phyloP scores from a whole-genome alignment of 371 early-diverging fungal genomes.

The Mucor ambiguus region DNA sequence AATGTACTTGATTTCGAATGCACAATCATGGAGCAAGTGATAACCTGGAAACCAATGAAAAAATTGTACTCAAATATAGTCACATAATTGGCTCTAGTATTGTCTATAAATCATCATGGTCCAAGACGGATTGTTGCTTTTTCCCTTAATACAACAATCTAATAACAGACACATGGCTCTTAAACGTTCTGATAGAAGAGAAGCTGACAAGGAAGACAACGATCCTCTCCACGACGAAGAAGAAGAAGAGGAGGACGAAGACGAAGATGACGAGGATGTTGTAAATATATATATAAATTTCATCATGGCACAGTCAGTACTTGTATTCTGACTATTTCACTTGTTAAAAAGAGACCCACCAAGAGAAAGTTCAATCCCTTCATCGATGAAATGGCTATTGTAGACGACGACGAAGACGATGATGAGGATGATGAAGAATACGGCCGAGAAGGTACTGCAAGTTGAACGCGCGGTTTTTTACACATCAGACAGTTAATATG shows the following conservation, averaged over 20 bases:
- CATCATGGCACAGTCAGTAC: background rate
- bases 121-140: background rate
- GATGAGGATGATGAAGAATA: conserved; percentile 71
- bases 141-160: background rate
- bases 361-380: conserved; percentile 54
- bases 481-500: background rate
- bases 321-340: background rate
- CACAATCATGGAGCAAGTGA: background rate
- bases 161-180: conserved; percentile 16
- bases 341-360: conserved; percentile 34
- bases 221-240: conserved; percentile 25
- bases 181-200: conserved; percentile 25
- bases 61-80: conserved; percentile 3
- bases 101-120: background rate
- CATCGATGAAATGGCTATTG: conserved; percentile 61
- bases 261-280: conserved; percentile 26
- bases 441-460: conserved; percentile 52
- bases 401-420: conserved; percentile 72
- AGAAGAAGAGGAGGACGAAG: conserved; percentile 21
- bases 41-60: background rate
- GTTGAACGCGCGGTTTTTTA: background rate
- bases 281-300: background rate
- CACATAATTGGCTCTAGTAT: background rate
- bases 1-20: background rate
- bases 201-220: conserved; percentile 20